Percentiles rank a stretch among this genome's conserved stretches.
phyloP scores from a whole-genome alignment of 83 land plant species.

The Thuja plicata region DNA sequence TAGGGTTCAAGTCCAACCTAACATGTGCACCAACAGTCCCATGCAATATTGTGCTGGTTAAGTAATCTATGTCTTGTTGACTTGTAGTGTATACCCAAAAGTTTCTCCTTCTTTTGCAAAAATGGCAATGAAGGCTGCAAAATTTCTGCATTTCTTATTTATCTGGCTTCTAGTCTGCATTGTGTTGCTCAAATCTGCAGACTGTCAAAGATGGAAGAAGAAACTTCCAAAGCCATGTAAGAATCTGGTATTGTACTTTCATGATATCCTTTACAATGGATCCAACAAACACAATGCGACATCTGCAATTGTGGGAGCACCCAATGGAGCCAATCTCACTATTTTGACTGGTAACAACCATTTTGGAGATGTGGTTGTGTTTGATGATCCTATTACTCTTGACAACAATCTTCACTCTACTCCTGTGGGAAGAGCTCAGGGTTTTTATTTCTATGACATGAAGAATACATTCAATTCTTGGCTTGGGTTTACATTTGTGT shows the following conservation, averaged over 20 bases:
- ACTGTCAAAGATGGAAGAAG: too few relatives aligned
- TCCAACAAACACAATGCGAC: constrained; percentile 44
- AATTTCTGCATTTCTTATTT: neutral
- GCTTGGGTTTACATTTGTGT: too few relatives aligned
- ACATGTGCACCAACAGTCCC: too few relatives aligned
- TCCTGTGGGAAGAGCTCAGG: constrained; percentile 56
- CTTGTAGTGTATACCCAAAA: neutral
- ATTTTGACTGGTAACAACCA: constrained; percentile 24
- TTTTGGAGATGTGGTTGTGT: constrained; percentile 30
- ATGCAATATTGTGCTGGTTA: too few relatives aligned
- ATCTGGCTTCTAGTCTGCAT: neutral
- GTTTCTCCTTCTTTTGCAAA: neutral
- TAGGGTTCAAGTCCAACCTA: too few relatives aligned
- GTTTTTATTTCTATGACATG: constrained; percentile 23
- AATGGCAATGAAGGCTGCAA: neutral
- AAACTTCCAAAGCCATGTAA: constrained; percentile 19
- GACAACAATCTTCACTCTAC: constrained; percentile 39
- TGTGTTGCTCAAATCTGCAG: neutral
- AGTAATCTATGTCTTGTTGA: too few relatives aligned
- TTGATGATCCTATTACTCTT: too few relatives aligned
- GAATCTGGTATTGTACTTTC: constrained; percentile 44
- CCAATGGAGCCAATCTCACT: constrained; percentile 44
- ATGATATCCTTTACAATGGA: constrained; percentile 57
- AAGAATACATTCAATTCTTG: too few relatives aligned
- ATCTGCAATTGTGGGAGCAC: constrained; percentile 47